Conservation (phyloP, 164 flowering plant genomes). For the Vitis rotundifolia region DNA sequence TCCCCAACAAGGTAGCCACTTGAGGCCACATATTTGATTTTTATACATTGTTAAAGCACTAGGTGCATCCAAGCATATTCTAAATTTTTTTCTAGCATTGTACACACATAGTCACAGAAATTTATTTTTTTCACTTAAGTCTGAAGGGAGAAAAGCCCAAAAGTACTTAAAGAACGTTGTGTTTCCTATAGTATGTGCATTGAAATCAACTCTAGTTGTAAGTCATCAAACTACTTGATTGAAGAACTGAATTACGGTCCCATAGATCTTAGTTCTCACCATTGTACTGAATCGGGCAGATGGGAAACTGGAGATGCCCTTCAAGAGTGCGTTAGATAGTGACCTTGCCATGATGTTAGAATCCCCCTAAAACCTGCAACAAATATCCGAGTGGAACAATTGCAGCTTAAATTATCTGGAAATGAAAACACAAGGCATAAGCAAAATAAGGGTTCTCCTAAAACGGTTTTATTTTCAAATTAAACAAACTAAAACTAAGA, state of each 20-base stretch:
- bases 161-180: background rate
- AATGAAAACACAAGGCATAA: no score
- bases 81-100: background rate
- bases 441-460: no score
- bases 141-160: background rate
- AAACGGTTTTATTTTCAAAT: no score
- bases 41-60: background rate
- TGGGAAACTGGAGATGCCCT: slow-evolving; percentile 22
- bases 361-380: no score
- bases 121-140: background rate
- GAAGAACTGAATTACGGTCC: background rate
- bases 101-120: background rate
- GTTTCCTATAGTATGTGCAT: background rate
- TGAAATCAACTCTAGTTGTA: background rate
- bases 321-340: slow-evolving; percentile 25
- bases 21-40: background rate
- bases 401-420: no score
- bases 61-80: no score
- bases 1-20: background rate
- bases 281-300: slow-evolving; percentile 20
- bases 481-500: no score
- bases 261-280: slow-evolving; percentile 13
- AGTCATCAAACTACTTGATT: background rate
- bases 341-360: background rate
- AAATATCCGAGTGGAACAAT: no score